phyloP scores from a whole-genome alignment of 345 rosid species.

The Psidium friedrichsthalianum region DNA sequence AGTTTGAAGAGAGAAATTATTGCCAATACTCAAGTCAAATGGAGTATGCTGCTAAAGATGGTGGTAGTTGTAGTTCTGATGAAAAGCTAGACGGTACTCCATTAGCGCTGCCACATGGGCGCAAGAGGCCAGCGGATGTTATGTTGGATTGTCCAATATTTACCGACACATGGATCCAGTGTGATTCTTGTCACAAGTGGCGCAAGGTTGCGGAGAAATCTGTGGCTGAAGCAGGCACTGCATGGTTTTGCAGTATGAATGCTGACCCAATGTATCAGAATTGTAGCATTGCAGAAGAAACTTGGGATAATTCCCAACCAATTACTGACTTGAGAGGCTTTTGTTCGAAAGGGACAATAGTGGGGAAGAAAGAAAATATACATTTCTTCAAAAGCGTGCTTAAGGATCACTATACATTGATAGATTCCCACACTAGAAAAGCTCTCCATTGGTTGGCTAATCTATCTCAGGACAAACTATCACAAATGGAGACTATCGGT shows the following conservation, averaged over 20 bases:
- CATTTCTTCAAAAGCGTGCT: slow-evolving; percentile 66
- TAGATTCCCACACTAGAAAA: slow-evolving; percentile 44
- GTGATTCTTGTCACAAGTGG: slow-evolving; percentile 92
- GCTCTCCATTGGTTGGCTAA: slow-evolving; percentile 77
- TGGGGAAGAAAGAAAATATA: slow-evolving; percentile 51
- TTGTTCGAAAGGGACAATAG: slow-evolving; percentile 45
- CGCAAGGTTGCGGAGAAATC: slow-evolving; percentile 46
- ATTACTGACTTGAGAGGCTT: slow-evolving; percentile 73
- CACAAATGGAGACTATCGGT: slow-evolving; percentile 77
- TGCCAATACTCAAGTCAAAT: slow-evolving; percentile 14
- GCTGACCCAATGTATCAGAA: slow-evolving; percentile 47
- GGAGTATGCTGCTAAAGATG: slow-evolving; percentile 13
- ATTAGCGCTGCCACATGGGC: slow-evolving; percentile 8
- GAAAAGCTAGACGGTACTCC: slow-evolving; percentile 13
- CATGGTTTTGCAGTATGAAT: slow-evolving; percentile 98
- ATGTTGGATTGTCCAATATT: slow-evolving; percentile 14
- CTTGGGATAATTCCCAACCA: slow-evolving; percentile 46
- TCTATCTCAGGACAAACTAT: slow-evolving; percentile 58
- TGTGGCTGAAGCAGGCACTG: slow-evolving; percentile 33
- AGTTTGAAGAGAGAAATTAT: slow-evolving; percentile 17
- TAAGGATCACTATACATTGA: slow-evolving; percentile 42
- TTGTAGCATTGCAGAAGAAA: slow-evolving; percentile 71
- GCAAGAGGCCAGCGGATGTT: slow-evolving; percentile 16
- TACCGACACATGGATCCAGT: slow-evolving; percentile 83
- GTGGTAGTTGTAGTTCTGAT: neutral